Evolutionary conservation across 345 rosid genomes (phyloP), one percentile per base, ranked within the genome.

Genomic region (Citrus unshiu): DNA sequence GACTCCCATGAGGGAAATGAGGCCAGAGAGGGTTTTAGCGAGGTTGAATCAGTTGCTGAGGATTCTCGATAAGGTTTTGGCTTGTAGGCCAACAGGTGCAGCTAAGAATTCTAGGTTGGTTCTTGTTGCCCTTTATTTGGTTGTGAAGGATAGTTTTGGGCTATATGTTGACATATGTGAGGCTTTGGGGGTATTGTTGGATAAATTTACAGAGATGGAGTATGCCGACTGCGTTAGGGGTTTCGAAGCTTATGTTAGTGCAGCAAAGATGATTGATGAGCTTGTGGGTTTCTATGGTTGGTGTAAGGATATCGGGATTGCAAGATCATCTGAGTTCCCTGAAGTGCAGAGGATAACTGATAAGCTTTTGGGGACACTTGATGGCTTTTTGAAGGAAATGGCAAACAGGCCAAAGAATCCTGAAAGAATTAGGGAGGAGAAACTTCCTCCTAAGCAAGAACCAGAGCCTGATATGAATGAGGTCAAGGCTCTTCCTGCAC

Each of bases 201-300:
- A 96, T 76, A 90, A 87, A 76, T 96, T 96, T 81, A 85, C 84
- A 3, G 95, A 93, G 63, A 94, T 96, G 98, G 97, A 93, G 78
- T 91, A 93, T 77, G 75, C 87, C 0, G 94, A 93, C 79, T 94
- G 97, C 25, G 93, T 88, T 3, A 96, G 92, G 90, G 91, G 89
- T 6, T 93, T 94, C n/a, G 98, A 96, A 80, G 89, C 94, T 4
- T 96, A 96, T 69, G 90, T 90, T 7, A 90, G 92, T 25, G 91
- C 97, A 0, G 93, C 97, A 1, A 96, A 96, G 83, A 87, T 87
- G 89, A 93, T 91, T 64, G 97, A 96, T 84, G 98, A 96, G 87
- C 86, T 96, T 27, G 77, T 88, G 66, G 86, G 68, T 16, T 90
- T 96, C 74, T 96, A 93, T 78, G 81, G 80, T 54, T 96, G 99